Evolutionary conservation across 1,284 basidiomycete species (phyloP), one percentile per base, ranked within the genome.

Genomic region (Farysia itapuensis): DNA sequence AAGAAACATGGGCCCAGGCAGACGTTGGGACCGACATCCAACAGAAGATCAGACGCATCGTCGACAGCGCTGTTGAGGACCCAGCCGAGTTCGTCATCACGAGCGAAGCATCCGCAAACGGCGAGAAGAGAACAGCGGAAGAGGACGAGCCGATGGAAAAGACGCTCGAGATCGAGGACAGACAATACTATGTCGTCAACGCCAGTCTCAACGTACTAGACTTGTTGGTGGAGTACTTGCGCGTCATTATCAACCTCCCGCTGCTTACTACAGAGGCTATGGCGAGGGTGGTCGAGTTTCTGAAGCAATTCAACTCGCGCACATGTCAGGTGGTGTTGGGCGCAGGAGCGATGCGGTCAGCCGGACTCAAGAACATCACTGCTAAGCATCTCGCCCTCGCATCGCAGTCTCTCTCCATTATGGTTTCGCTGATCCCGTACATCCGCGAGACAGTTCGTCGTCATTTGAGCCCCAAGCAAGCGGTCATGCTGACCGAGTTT

Each of bases 241-340:
- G 85, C 53, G 82, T 97, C 35, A 86, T 97, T 49, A 83, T 93
- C 70, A 96, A 94, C 72, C 79, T 96, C 58, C 84, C 89, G 21
- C 82, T 89, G 75, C 82, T 97, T 36, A 92, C 90, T 31, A 95
- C 89, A 41, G 95, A 99, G 74, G 85, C 87, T 21, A 95, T 98
- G 88, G 85, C 86, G 47, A 85, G 90, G 30, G 83, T 93, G 13
- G 90, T 98, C 65, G 95, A 98, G 77, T 94, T 95, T 72, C 80
- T 98, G 57, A 97, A 65, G 51, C 43, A 64, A 81, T 98, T 96
- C 82, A 99, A 99, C 78, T 98, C 95, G 31, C 82, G 94, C 56
- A 96, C 91, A 1, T 99, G 95, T 78, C 94, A 98, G 76, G 93
- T 98, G 31, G 94, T 98, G 1, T 82, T 99, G 2, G 94, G 94